A percentile compares a stretch with the other conserved stretches of the same genome.
Conservation (phyloP, 1,139 yeast genomes). For the Kodamaea ohmeri region DNA sequence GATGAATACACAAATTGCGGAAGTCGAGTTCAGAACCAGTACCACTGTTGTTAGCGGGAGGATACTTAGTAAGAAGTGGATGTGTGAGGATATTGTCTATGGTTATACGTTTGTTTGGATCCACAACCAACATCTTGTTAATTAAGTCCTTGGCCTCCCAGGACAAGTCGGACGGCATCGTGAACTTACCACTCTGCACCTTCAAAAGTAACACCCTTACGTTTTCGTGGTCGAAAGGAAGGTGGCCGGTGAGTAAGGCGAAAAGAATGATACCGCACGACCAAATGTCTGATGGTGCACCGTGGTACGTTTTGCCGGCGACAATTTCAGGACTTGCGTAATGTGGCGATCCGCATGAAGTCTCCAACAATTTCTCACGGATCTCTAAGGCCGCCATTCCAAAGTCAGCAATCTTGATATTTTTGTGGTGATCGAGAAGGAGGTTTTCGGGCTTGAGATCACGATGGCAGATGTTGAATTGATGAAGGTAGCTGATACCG, state of each 20-base stretch:
- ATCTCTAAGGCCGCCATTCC: slow-evolving; percentile 99
- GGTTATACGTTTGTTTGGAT: slow-evolving; percentile 75
- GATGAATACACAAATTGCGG: slow-evolving; percentile 38
- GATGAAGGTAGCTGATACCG: slow-evolving; percentile 92
- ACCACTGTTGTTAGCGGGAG: slow-evolving; percentile 31
- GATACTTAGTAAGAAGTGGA: slow-evolving; percentile 77
- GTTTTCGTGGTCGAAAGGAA: slow-evolving; percentile 96
- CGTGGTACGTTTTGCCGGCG: slow-evolving; percentile 90
- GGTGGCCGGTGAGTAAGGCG: slow-evolving; percentile 89
- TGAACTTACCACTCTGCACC: slow-evolving; percentile 85
- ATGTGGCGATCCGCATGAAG: slow-evolving; percentile 98
- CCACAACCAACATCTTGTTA: slow-evolving; percentile 72
- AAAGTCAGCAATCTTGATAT: slow-evolving; percentile 95
- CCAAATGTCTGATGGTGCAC: slow-evolving; percentile 98
- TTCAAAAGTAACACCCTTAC: slow-evolving; percentile 80
- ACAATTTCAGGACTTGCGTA: slow-evolving; percentile 98
- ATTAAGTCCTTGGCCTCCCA: slow-evolving; percentile 85
- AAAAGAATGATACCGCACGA: slow-evolving; percentile 94
- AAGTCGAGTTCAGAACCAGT: slow-evolving; percentile 23
- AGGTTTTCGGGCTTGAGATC: slow-evolving; percentile 95
- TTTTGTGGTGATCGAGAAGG: slow-evolving; percentile 77
- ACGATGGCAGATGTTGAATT: slow-evolving; percentile 90
- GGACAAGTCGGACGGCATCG: slow-evolving; percentile 78
- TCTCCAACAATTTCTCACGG: slow-evolving; percentile 77
- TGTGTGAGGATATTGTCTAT: slow-evolving; percentile 73